Conservation (phyloP, 2,329 filamentous ascomycete species). For the Nectriaceae sp. region DNA sequence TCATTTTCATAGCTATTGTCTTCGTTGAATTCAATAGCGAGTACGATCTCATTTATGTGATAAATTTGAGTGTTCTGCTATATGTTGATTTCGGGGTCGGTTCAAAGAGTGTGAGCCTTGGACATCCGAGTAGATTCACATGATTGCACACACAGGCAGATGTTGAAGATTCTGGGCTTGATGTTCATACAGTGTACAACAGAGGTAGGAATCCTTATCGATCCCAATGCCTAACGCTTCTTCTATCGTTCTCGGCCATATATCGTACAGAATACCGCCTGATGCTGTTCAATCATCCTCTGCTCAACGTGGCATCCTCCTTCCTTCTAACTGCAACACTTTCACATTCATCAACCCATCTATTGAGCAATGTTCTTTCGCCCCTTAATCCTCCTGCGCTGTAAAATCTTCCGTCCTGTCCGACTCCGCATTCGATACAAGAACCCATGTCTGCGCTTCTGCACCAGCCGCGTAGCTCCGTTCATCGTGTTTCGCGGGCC, state of each 20-base stretch:
- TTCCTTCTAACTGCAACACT: slow-evolving; percentile 3
- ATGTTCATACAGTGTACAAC: too few species aligned
- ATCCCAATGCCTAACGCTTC: slow-evolving; percentile 12
- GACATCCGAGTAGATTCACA: too few species aligned
- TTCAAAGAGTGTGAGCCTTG: too few species aligned
- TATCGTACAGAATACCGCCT: slow-evolving; percentile 26
- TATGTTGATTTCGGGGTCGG: too few species aligned
- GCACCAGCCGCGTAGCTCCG: slow-evolving; percentile 53
- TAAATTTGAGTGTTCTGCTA: too few species aligned
- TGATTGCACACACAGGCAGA: too few species aligned
- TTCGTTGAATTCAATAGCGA: too few species aligned
- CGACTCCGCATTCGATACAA: slow-evolving; percentile 51
- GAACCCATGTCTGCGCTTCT: slow-evolving; percentile 62
- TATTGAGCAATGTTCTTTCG: slow-evolving; percentile 39
- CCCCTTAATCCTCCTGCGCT: slow-evolving; percentile 55
- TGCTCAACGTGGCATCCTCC: neutral
- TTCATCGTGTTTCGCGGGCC: slow-evolving; percentile 61
- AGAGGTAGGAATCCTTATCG: too few species aligned
- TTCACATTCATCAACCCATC: neutral
- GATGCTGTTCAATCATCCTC: neutral
- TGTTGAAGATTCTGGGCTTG: too few species aligned
- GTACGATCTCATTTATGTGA: too few species aligned
- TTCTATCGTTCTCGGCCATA: slow-evolving; percentile 9
- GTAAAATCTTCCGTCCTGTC: slow-evolving; percentile 54
- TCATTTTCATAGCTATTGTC: too few species aligned